Percentiles rank a stretch among this genome's conserved stretches.
Conservation (phyloP, 768 basidiomycete genomes). For the Hypsizygus marmoreus region DNA sequence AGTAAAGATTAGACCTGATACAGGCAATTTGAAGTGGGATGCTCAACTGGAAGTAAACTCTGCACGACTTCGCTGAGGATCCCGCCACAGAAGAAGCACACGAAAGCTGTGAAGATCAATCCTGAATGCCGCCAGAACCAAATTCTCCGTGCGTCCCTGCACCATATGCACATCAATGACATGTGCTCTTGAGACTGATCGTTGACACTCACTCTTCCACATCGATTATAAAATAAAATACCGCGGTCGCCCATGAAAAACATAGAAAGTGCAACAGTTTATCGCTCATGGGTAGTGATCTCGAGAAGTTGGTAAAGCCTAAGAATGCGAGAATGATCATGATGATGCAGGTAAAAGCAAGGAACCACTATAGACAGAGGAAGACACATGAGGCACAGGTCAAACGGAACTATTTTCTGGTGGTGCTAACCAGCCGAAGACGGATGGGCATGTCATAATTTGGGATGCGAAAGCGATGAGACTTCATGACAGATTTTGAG, state of each 20-base stretch:
- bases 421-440: conserved; percentile 59
- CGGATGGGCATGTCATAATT: conserved; percentile 73
- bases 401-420: conserved; percentile 15
- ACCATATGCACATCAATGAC: conserved; percentile 3
- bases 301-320: conserved; percentile 73
- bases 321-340: conserved; percentile 74
- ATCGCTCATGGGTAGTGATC: conserved; percentile 70
- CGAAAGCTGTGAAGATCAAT: conserved; percentile 64
- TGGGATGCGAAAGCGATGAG: conserved; percentile 60
- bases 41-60: conserved; percentile 69
- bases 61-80: conserved; percentile 83
- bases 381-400: conserved; percentile 5
- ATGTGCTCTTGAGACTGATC: background rate
- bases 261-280: conserved; percentile 81
- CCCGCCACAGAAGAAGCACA: conserved; percentile 81
- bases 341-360: conserved; percentile 66
- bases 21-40: background rate
- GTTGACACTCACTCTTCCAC: conserved; percentile 72
- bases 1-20: conserved; percentile 3
- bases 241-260: conserved; percentile 70
- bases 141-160: conserved; percentile 73
- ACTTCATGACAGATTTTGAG: conserved; percentile 70
- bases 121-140: conserved; percentile 86
- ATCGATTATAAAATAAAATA: conserved; percentile 88
- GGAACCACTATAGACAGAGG: conserved; percentile 84